phyloP scores from a whole-genome alignment of 495 filamentous ascomycete genomes.

The Friedmanniomyces simplex region DNA sequence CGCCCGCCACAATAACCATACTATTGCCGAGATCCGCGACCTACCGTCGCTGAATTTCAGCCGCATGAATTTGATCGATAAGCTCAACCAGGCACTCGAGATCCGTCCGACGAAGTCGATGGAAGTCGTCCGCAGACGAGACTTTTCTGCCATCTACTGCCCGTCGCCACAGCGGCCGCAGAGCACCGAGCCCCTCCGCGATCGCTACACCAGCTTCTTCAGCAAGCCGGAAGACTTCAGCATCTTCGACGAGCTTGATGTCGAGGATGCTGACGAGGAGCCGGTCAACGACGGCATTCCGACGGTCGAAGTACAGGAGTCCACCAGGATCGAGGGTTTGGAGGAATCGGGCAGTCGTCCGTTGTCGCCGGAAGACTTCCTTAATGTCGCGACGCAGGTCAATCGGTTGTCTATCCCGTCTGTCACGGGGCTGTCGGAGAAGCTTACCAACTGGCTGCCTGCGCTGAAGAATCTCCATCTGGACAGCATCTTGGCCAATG shows the following conservation, averaged over 20 bases:
- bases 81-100: constrained; percentile 31
- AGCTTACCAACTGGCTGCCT: constrained; percentile 29
- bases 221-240: constrained; percentile 25
- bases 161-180: constrained; percentile 23
- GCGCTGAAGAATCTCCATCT: constrained; percentile 23
- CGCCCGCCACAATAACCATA: constrained; percentile 17
- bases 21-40: constrained; percentile 24
- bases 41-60: constrained; percentile 34
- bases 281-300: background rate
- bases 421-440: constrained; percentile 28
- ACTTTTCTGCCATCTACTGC: constrained; percentile 21
- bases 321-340: constrained; percentile 3
- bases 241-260: constrained; percentile 1
- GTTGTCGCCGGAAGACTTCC: constrained; percentile 27
- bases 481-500: constrained; percentile 20
- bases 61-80: constrained; percentile 29
- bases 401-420: constrained; percentile 32
- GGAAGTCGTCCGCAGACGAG: constrained; percentile 19
- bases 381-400: constrained; percentile 26
- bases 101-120: constrained; percentile 21
- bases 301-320: constrained; percentile 15
- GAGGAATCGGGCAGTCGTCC: constrained; percentile 12
- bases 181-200: constrained; percentile 24
- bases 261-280: constrained; percentile 1
- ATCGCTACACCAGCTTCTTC: constrained; percentile 32